Conservation (phyloP, 208 protist genomes). For the Balamuthia mandrillaris region DNA sequence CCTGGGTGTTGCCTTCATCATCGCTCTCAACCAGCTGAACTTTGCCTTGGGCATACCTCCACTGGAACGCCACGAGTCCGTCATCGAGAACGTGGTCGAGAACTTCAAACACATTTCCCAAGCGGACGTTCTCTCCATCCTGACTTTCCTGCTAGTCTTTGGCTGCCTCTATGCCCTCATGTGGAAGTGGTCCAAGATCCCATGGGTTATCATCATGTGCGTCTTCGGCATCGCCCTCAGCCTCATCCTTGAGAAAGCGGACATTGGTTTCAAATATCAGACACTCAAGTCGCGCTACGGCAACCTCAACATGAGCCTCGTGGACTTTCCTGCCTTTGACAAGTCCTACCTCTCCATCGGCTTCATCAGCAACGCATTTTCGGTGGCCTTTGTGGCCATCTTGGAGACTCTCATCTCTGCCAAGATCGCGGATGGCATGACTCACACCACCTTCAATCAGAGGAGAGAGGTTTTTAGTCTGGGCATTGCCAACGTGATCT, state of each 20-base stretch:
- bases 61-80: conserved; percentile 37
- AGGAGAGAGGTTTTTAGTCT: conserved; percentile 44
- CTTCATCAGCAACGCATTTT: conserved; percentile 32
- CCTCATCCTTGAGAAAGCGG: background rate
- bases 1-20: conserved; percentile 49
- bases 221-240: conserved; percentile 33
- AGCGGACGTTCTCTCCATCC: background rate
- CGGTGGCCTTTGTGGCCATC: conserved; percentile 47
- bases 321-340: conserved; percentile 27
- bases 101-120: background rate
- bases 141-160: background rate
- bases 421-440: conserved; percentile 50
- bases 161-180: background rate
- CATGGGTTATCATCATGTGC: conserved; percentile 43
- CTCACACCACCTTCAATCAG: conserved; percentile 56
- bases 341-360: conserved; percentile 9
- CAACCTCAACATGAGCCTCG: conserved; percentile 16
- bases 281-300: conserved; percentile 19
- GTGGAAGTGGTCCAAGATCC: conserved; percentile 37
- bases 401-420: conserved; percentile 56
- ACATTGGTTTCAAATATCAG: background rate
- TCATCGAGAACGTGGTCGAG: conserved; percentile 39
- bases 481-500: conserved; percentile 42
- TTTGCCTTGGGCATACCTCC: conserved; percentile 38
- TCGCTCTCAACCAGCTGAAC: conserved; percentile 42